A percentile compares a stretch with the other conserved stretches of the same genome.
Evolutionary conservation across 2,329 filamentous ascomycete species (phyloP).

Genomic region (Hypoxylon sp.): DNA sequence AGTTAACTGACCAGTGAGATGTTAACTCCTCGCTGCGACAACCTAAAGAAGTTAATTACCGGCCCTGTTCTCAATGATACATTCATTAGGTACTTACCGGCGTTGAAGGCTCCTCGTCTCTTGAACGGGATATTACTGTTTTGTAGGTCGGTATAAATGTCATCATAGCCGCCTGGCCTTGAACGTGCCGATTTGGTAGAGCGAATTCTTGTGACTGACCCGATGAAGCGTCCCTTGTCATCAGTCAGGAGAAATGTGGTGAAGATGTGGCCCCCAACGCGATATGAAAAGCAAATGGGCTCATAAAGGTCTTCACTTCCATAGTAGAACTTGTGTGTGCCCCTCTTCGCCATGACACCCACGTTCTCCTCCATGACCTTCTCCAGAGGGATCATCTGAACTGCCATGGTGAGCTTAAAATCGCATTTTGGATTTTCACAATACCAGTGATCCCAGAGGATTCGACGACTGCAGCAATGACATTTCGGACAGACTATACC

Average conservation of each 20-base stretch:
- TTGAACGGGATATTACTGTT: slow-evolving; percentile 61
- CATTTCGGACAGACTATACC: slow-evolving; percentile 79
- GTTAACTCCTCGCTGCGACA: slow-evolving; percentile 61
- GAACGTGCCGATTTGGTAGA: slow-evolving; percentile 67
- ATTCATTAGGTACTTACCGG: slow-evolving; percentile 54
- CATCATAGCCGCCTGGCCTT: slow-evolving; percentile 70
- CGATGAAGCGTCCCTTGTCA: slow-evolving; percentile 58
- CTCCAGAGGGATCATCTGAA: slow-evolving; percentile 44
- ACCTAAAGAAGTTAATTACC: slow-evolving; percentile 53
- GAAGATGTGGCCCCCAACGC: slow-evolving; percentile 58
- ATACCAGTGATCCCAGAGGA: slow-evolving; percentile 73
- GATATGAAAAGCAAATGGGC: too few species aligned
- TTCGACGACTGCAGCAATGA: slow-evolving; percentile 71
- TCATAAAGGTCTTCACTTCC: too few species aligned
- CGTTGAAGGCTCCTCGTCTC: slow-evolving; percentile 58
- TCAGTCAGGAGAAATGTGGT: slow-evolving; percentile 59
- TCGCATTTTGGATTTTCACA: slow-evolving; percentile 69
- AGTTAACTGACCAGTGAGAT: slow-evolving; percentile 69
- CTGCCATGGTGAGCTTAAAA: slow-evolving; percentile 59
- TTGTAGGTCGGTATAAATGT: slow-evolving; percentile 70
- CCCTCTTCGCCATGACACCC: background rate
- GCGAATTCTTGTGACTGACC: slow-evolving; percentile 69
- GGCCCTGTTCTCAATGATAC: slow-evolving; percentile 7
- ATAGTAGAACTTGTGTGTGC: background rate
- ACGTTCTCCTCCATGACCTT: slow-evolving; percentile 43